Evolutionary conservation across 2,329 filamentous ascomycete species (phyloP), one percentile per base, ranked within the genome.

Genomic region (Xylaria sp.): DNA sequence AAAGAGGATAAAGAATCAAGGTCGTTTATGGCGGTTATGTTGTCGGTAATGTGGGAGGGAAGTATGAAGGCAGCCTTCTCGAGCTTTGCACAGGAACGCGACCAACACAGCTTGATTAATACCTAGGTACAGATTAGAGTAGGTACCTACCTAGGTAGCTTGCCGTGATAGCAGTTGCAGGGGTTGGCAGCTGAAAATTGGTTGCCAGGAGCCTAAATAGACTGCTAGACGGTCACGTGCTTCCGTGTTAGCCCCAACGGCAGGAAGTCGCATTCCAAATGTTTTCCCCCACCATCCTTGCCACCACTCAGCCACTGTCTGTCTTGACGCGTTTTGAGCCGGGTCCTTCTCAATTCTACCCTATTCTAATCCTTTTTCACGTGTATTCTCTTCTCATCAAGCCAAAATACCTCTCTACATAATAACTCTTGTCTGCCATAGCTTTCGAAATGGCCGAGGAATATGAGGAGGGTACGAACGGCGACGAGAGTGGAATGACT

Each of bases 401-500:
- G 9, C n/a, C 50, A 8, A 9, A 34, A 48, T 52, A 20, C 3
- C 16, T 34, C 4, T 34, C 29, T 34, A 13, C 16, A 34, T 13
- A 34, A 7, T 13, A 13, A 13, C 11, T 13, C 16, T 34, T 7
- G 16, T 3, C 3, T 34, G 19, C 38, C n/a, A 61, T 74, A 50
- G 9, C 17, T 50, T 24, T 34, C 76, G 80, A 82, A 44, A 71
- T 71, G 69, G 56, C 68, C 20, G 82, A 85, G 60, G 83, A 88
- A 59, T 84, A 85, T 37, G 90, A 95, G 61, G 87, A 88, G 57
- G 82, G 82, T 52, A 84, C 86, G 64, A 72, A 67, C 62, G 78
- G 68, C 52, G 92, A 94, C 52, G 91, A 96, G 55, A 81, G 82
- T 65, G 83, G 86, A 57, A 82, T 86, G 68, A 86, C 88, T 51